Percentiles rank a stretch among this genome's conserved stretches.
Evolutionary conservation across 768 basidiomycete species (phyloP).

Genomic region (Steccherinum ochraceum): DNA sequence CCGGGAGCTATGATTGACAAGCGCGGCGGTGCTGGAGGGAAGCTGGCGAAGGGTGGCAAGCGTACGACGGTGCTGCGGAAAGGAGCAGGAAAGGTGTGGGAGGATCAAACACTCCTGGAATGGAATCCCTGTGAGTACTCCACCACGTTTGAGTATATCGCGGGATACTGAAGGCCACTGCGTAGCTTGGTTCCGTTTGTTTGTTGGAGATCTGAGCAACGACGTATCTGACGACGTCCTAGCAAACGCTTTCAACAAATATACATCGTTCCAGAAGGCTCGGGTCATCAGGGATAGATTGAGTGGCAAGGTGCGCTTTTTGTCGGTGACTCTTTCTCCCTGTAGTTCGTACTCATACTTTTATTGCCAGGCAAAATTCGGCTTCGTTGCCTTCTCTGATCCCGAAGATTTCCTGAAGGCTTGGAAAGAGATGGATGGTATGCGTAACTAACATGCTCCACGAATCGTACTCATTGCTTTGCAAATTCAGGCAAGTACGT

Average conservation of each 20-base stretch:
- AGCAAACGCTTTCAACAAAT: constrained; percentile 88
- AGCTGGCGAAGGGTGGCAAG: constrained; percentile 86
- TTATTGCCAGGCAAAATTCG: constrained; percentile 76
- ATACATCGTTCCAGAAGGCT: constrained; percentile 89
- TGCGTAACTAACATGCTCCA: constrained; percentile 18
- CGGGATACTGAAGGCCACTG: neutral
- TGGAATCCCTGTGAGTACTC: constrained; percentile 87
- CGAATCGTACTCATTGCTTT: neutral
- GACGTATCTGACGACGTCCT: constrained; percentile 97
- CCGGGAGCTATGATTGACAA: constrained; percentile 90
- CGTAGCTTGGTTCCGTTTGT: constrained; percentile 97
- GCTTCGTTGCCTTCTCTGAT: constrained; percentile 96
- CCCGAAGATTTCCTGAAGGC: constrained; percentile 97
- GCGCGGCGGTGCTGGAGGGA: constrained; percentile 78
- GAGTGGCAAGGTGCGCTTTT: constrained; percentile 70
- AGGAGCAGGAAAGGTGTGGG: constrained; percentile 96
- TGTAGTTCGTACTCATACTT: constrained; percentile 5
- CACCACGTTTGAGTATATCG: no score
- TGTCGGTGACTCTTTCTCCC: no score
- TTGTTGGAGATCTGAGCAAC: constrained; percentile 96
- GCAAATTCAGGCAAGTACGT: constrained; percentile 81
- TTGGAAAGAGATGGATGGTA: constrained; percentile 99
- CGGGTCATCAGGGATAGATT: constrained; percentile 92
- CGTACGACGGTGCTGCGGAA: constrained; percentile 91
- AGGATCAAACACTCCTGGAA: constrained; percentile 93